Evolutionary conservation across 1,284 basidiomycete species (phyloP).

Genomic region (Retiboletus flavoniger): DNA sequence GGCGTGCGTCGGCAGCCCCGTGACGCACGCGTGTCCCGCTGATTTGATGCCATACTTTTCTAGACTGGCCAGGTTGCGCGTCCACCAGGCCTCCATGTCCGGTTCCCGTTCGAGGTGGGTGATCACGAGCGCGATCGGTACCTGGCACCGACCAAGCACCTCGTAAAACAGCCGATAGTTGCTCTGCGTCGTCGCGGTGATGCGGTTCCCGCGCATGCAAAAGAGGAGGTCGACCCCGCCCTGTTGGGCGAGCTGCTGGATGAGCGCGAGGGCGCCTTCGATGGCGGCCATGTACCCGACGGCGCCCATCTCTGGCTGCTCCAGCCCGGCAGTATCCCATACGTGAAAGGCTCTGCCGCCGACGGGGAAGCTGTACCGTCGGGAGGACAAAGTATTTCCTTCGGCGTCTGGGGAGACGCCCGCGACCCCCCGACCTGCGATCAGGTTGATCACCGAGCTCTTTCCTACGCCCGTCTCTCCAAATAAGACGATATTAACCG

Average conservation of each 20-base stretch:
- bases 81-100: constrained; percentile 35
- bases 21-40: constrained; percentile 38
- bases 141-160: constrained; percentile 32
- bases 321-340: constrained; percentile 41
- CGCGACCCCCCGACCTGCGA: constrained; percentile 23
- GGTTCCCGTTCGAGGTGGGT: constrained; percentile 38
- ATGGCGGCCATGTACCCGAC: constrained; percentile 32
- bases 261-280: constrained; percentile 31
- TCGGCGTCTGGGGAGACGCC: constrained; percentile 16
- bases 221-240: constrained; percentile 40
- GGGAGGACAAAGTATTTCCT: constrained; percentile 26
- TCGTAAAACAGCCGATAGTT: constrained; percentile 39
- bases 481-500: constrained; percentile 28
- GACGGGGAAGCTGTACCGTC: constrained; percentile 22
- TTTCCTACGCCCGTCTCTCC: constrained; percentile 29
- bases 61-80: constrained; percentile 20
- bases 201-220: constrained; percentile 35
- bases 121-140: constrained; percentile 37
- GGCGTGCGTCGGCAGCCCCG: constrained; percentile 21
- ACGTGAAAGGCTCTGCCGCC: constrained; percentile 20
- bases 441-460: constrained; percentile 30
- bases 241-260: constrained; percentile 29
- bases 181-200: constrained; percentile 30
- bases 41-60: constrained; percentile 27
- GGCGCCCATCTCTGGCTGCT: constrained; percentile 32